These are phyloP conservation scores for Yamadazyma olivae DNA, from an alignment of 805 yeast genomes.

Conservation along the genomic window DNA sequence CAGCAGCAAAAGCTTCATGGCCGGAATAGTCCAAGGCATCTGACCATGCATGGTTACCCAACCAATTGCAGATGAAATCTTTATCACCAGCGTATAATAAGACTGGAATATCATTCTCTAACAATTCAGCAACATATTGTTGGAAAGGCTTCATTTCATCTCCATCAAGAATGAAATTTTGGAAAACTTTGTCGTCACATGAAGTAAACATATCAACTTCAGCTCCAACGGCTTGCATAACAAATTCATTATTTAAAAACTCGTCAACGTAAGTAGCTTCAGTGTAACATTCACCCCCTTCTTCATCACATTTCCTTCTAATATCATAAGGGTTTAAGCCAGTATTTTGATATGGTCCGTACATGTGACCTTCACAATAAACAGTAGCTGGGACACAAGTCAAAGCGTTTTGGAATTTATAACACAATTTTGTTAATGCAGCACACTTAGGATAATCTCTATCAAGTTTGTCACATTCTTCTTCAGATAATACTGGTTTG, in stretches of 20 bases:
- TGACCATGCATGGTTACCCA: constrained; percentile 43
- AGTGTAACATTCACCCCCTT: constrained; percentile 51
- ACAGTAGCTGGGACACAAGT: constrained; percentile 41
- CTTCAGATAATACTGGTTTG: constrained; percentile 30
- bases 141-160: constrained; percentile 75
- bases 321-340: constrained; percentile 67
- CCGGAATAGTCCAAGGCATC: constrained; percentile 27
- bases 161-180: constrained; percentile 53
- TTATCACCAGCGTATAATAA: constrained; percentile 45
- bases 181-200: constrained; percentile 50
- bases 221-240: constrained; percentile 58
- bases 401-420: constrained; percentile 26
- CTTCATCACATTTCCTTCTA: constrained; percentile 47
- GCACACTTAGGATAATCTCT: constrained; percentile 33
- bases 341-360: constrained; percentile 37
- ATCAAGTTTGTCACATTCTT: constrained; percentile 33
- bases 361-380: constrained; percentile 27
- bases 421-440: constrained; percentile 27
- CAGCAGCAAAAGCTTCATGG: constrained; percentile 17
- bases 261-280: constrained; percentile 47
- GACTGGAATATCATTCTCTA: constrained; percentile 38
- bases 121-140: constrained; percentile 47
- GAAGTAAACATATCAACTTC: constrained; percentile 42
- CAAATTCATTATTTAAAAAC: constrained; percentile 52
- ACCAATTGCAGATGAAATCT: constrained; percentile 45